Evolutionary conservation across 2,329 filamentous ascomycete species (phyloP).

Genomic region (Hypomyces rosellus): DNA sequence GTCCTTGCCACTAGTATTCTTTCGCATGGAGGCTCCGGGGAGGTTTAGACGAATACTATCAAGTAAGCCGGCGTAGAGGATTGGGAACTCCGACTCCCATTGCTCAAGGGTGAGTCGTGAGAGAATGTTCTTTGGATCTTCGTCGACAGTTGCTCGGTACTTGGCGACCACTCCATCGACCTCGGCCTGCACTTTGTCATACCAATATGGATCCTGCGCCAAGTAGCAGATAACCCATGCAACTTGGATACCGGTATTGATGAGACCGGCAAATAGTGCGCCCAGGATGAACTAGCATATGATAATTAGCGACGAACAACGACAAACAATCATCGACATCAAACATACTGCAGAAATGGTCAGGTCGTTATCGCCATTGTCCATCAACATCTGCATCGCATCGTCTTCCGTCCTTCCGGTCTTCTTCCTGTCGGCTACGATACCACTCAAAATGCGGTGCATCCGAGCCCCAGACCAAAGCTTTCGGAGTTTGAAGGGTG

Average conservation of each 20-base stretch:
- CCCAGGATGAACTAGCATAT: conserved; percentile 42
- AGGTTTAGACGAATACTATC: conserved; percentile 48
- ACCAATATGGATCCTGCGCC: conserved; percentile 40
- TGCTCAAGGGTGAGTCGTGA: conserved; percentile 41
- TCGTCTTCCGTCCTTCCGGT: conserved; percentile 40
- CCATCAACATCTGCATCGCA: conserved; percentile 46
- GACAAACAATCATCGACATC: not conserved
- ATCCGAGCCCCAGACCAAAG: conserved; percentile 39
- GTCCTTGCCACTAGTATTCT: conserved; percentile 40
- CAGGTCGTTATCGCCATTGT: conserved; percentile 39
- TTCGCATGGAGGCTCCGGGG: conserved; percentile 43
- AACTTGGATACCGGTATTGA: conserved; percentile 52
- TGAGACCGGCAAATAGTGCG: conserved; percentile 48
- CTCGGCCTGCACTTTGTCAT: conserved; percentile 37
- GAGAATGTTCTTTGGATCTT: conserved; percentile 32
- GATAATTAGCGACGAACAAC: not conserved
- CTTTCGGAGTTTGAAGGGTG: conserved; percentile 35
- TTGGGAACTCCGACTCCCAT: conserved; percentile 50
- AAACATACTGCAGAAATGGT: conserved; percentile 35
- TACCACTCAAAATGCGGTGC: conserved; percentile 41
- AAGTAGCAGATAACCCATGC: conserved; percentile 48
- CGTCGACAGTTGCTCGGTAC: conserved; percentile 28
- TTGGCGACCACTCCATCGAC: conserved; percentile 38
- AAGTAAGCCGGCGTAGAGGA: conserved; percentile 44
- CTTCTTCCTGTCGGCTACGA: conserved; percentile 39